Evolutionary conservation across 116 monocot genomes (phyloP), one percentile per base, ranked within the genome.

Genomic region (Papilionanthe hybrid): DNA sequence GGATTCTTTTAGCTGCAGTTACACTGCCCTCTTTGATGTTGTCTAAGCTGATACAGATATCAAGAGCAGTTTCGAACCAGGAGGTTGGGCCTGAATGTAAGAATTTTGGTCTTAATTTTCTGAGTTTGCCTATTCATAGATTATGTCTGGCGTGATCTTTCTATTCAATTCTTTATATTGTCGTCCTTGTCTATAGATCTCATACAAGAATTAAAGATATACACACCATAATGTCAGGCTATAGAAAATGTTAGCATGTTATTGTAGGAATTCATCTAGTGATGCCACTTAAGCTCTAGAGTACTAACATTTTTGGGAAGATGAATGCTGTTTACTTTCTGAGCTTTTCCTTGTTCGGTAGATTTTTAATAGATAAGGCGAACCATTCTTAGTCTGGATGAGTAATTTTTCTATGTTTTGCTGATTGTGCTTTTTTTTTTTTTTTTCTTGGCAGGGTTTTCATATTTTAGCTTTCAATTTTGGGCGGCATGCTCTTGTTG

Each of bases 11-110:
- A 75, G 91, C 94, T 50, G 49, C 97, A 57, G 79, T 87, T 72
- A 97, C 94, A 80, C 81, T 94, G 71, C 97, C 97, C 30, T 69
- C 89, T 79, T 87, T 92, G 67, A 88, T 94, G 92, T 84, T 97
- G 9, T 97, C 94, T 65, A 86, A 88, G 57, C 77, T 91, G 80
- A 88, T 94, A 86, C 97, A 92, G 79, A 37, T 91, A 1, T 88
- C 87, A 60, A 88, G 96, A 80, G 49, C 77, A 75, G 18, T 88
- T 32, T 76, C 79, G 76, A 19, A 19, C 41, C 79, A 86, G 78
- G 77, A 83, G 79, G 66, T 78, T 74, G 30, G 75, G 77, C 37
- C 37, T 81, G 82, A 96, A 86, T 92, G 96, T 92, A 86, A 42
- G 42, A 8, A 5, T 9, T 79, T 19, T 44, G 6, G 2, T 20